Conservation (phyloP, 768 basidiomycete species). For the Sarcodon aspratus region DNA sequence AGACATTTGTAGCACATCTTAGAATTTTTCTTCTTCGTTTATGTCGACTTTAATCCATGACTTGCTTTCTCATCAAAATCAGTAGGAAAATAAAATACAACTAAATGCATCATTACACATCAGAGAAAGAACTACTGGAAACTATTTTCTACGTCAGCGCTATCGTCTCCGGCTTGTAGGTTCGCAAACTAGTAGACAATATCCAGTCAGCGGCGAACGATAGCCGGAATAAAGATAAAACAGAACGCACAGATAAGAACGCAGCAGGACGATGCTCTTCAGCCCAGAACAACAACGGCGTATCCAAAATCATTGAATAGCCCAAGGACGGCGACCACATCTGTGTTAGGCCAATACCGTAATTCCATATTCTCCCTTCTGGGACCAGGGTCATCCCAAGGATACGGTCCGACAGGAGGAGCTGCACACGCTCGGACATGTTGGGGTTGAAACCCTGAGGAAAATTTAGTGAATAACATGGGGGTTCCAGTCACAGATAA, state of each 20-base stretch:
- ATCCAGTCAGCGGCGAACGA: constrained; percentile 2
- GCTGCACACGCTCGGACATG: constrained; percentile 93
- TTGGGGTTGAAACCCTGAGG: constrained; percentile 88
- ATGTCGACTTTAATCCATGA: not conserved
- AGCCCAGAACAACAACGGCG: constrained; percentile 93
- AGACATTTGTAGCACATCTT: not conserved
- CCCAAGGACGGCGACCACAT: constrained; percentile 75
- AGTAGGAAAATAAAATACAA: constrained; percentile 2
- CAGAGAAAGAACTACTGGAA: constrained; percentile 50
- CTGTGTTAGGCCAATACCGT: constrained; percentile 88
- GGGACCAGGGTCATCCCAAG: constrained; percentile 93
- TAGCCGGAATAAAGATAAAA: not conserved
- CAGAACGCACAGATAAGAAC: constrained; percentile 69
- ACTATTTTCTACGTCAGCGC: constrained; percentile 92
- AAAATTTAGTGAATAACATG: constrained; percentile 1
- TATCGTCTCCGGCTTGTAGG: constrained; percentile 84
- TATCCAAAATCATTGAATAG: constrained; percentile 81
- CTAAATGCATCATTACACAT: constrained; percentile 5
- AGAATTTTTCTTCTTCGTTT: not conserved
- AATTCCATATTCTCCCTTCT: constrained; percentile 94
- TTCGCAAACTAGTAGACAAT: constrained; percentile 60
- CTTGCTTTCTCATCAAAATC: not conserved
- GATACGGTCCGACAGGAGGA: constrained; percentile 89
- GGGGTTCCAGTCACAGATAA: constrained; percentile 3
- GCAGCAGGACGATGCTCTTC: constrained; percentile 91